phyloP scores from a whole-genome alignment of 208 protist species.

The Crithidia expoeki region DNA sequence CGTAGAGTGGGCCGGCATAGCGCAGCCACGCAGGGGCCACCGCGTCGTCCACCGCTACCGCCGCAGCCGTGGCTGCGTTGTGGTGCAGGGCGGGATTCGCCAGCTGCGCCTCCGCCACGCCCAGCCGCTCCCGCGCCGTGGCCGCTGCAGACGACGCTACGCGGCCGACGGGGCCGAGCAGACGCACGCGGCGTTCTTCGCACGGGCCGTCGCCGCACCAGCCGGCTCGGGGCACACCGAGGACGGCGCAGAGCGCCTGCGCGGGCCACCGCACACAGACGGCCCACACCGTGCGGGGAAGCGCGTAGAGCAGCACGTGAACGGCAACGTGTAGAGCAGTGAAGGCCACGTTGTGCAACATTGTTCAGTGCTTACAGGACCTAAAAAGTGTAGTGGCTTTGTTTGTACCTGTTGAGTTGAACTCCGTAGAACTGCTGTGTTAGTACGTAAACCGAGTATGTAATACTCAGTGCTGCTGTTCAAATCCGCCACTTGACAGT shows the following conservation, averaged over 20 bases:
- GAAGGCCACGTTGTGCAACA: conserved; percentile 25
- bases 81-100: conserved; percentile 18
- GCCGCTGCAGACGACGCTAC: background rate
- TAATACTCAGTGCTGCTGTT: no score
- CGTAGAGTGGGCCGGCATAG: conserved; percentile 63
- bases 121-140: conserved; percentile 17
- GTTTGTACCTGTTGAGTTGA: no score
- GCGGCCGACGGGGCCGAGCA: conserved; percentile 18
- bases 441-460: no score
- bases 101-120: conserved; percentile 23
- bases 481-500: no score
- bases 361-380: no score
- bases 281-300: conserved; percentile 32
- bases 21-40: conserved; percentile 9
- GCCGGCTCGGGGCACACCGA: conserved; percentile 12
- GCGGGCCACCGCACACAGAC: conserved; percentile 40
- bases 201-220: background rate
- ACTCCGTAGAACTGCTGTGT: no score
- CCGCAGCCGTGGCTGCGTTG: background rate
- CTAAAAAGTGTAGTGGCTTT: no score
- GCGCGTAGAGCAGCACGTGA: conserved; percentile 36
- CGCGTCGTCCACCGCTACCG: background rate
- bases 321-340: conserved; percentile 23
- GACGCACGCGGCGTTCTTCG: conserved; percentile 22
- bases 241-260: conserved; percentile 12